phyloP scores from a whole-genome alignment of 169 alveolate genomes.

The Plasmodium vivax region DNA sequence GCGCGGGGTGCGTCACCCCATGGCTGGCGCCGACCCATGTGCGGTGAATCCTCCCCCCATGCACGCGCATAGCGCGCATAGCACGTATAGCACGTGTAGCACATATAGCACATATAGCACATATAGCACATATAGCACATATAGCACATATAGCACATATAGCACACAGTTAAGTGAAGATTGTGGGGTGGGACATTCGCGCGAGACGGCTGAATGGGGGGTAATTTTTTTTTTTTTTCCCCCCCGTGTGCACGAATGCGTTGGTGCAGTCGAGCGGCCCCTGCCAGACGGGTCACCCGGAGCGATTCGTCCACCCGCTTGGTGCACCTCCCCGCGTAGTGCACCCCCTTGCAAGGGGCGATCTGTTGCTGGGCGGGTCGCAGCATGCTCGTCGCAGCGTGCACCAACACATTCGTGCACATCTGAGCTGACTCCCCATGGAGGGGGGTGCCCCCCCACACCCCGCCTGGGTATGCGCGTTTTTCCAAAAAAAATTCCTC shows the following conservation, averaged over 20 bases:
- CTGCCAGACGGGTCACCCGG: background rate
- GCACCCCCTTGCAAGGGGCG: background rate
- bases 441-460: no score
- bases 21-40: background rate
- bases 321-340: no score
- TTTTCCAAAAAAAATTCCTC: background rate
- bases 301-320: no score
- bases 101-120: no score
- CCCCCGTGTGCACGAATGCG: background rate
- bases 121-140: no score
- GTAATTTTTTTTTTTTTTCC: background rate
- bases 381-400: no score
- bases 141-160: no score
- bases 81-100: no score
- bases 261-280: background rate
- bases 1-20: background rate
- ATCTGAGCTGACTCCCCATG: background rate
- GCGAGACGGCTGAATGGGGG: background rate
- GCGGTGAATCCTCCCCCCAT: background rate
- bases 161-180: background rate
- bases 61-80: background rate
- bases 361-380: background rate
- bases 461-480: background rate
- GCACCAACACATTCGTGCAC: no score
- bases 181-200: background rate